Evolutionary conservation across 2,329 filamentous ascomycete genomes (phyloP), one percentile per base, ranked within the genome.

Genomic region (Xylariaceae sp.): DNA sequence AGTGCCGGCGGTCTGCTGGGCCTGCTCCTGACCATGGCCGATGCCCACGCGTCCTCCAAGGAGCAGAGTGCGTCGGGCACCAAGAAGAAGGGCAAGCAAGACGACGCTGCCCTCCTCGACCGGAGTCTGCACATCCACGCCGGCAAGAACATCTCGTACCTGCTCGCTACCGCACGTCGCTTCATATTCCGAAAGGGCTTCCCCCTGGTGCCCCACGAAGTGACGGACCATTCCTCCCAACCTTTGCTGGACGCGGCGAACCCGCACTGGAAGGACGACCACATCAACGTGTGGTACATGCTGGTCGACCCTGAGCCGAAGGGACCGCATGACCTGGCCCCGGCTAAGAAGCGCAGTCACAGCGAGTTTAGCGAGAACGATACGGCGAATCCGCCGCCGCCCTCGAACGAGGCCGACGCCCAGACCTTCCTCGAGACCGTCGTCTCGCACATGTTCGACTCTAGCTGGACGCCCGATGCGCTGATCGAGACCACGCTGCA

Each of bases 111-210:
- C 40, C 44, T 11, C 26, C 44, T 3, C 50, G 56, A 17, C 7
- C 52, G 57, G 11, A 64, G 61, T 13, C 56, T 88, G 42, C 75
- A 73, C n/a, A 68, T 97, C 9, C 85, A 94, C 57, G 89, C 86
- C 3, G 80, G 83, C 4, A 78, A 79, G 36, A 97, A 97, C 57
- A 63, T 97, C 38, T 76, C 80, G 31, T 83, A 96, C 56, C 73
- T 78, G 5, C 63, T 98, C 40, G 89, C 88, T n/a, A 86, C 88
- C 0, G 82, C 84, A 12, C 76, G 92, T 31, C 71, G 81, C 21
- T 95, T 95, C 61, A 78, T 97, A 34, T 90, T 96, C 53, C 76
- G 92, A 26, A 88, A 86, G 52, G 83, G 86, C 1, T 73, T 94
- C 57, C 83, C 83, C 0, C 64, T 96, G n/a, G 68, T 66, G 21